Conservation (phyloP, 805 yeast genomes). For the Diddensiella transvaalensis region DNA sequence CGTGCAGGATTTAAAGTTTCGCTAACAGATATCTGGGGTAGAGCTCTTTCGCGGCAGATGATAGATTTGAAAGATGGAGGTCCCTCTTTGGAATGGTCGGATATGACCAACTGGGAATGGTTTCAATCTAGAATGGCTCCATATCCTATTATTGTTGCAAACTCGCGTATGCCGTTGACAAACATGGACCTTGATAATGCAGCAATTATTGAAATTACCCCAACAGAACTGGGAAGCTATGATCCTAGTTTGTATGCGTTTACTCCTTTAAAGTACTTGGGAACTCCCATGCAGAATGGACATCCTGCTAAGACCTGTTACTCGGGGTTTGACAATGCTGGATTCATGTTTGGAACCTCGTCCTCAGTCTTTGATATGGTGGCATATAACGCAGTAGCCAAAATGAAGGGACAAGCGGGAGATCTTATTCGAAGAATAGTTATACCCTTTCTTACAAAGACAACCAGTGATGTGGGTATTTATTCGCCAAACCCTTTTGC, state of each 20-base stretch:
- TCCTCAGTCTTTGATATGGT: slow-evolving; percentile 55
- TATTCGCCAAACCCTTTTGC: slow-evolving; percentile 72
- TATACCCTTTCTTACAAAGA: slow-evolving; percentile 6
- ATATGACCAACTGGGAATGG: slow-evolving; percentile 52
- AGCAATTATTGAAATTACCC: slow-evolving; percentile 48
- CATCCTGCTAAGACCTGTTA: slow-evolving; percentile 49
- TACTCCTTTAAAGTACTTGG: slow-evolving; percentile 62
- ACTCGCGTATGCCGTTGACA: slow-evolving; percentile 42
- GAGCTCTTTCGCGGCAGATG: slow-evolving; percentile 61
- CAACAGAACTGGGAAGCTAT: slow-evolving; percentile 83
- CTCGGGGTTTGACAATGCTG: slow-evolving; percentile 75
- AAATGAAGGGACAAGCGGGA: slow-evolving; percentile 65
- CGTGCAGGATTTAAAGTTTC: slow-evolving; percentile 67
- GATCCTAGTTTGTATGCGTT: slow-evolving; percentile 69
- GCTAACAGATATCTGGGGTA: slow-evolving; percentile 77
- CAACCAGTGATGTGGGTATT: slow-evolving; percentile 60
- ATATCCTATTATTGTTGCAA: slow-evolving; percentile 55
- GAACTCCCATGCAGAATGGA: slow-evolving; percentile 62
- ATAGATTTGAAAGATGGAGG: slow-evolving; percentile 52
- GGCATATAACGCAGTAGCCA: slow-evolving; percentile 55
- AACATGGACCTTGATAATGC: slow-evolving; percentile 55
- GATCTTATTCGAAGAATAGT: slow-evolving; percentile 37
- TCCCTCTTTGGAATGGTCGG: slow-evolving; percentile 53
- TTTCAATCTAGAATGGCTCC: slow-evolving; percentile 59
- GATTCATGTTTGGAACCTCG: slow-evolving; percentile 78